A percentile compares a stretch with the other conserved stretches of the same genome.
Evolutionary conservation across 2,329 filamentous ascomycete genomes (phyloP).

Genomic region (Fusarium globosum): DNA sequence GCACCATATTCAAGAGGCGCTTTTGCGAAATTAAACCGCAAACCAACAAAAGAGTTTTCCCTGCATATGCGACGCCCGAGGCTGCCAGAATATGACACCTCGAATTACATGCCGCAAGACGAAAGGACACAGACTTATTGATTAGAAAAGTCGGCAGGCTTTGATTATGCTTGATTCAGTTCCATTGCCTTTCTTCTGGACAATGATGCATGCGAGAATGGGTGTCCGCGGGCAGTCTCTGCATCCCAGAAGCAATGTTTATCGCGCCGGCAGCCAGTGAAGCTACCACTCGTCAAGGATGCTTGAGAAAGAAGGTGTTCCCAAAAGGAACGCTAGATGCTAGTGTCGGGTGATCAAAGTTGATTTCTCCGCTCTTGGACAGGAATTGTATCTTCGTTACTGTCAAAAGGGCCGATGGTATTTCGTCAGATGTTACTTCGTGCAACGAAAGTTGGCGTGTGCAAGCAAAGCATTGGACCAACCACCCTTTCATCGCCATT

Average conservation of each 20-base stretch:
- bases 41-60: not conserved
- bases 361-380: not conserved
- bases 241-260: not conserved
- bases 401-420: not conserved
- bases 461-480: not conserved
- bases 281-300: not conserved
- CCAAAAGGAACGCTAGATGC: not conserved
- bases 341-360: not conserved
- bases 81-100: not conserved
- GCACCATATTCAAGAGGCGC: not conserved
- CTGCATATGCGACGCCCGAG: not conserved
- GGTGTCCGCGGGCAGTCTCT: not conserved
- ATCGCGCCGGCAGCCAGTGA: not conserved
- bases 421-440: not conserved
- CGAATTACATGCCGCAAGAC: not conserved
- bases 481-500: not conserved
- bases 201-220: not conserved
- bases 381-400: not conserved
- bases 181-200: not conserved
- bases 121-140: slow-evolving; percentile 1
- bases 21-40: not conserved
- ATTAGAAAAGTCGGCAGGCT: not conserved
- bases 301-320: not conserved
- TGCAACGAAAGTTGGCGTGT: not conserved
- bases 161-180: not conserved